A percentile compares a stretch with the other conserved stretches of the same genome.
Evolutionary conservation across 345 rosid species (phyloP).

Genomic region (Passiflora organensis): DNA sequence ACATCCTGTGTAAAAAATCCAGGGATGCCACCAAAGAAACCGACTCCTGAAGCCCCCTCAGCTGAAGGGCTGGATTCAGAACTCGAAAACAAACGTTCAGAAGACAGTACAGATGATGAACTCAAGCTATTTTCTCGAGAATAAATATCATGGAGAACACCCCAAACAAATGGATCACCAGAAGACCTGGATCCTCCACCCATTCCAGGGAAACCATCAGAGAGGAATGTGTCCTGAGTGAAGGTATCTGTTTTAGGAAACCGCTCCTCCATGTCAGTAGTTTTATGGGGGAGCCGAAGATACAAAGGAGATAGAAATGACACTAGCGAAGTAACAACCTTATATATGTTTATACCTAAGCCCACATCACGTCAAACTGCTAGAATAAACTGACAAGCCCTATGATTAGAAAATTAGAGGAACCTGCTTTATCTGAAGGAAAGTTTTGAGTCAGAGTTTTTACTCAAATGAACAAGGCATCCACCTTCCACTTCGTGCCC

Average conservation of each 20-base stretch:
- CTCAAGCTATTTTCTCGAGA: constrained; percentile 12
- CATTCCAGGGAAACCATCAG: constrained; percentile 22
- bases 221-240: constrained; percentile 34
- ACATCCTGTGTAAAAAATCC: constrained; percentile 26
- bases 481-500: constrained; percentile 42
- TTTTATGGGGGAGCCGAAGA: constrained; percentile 15
- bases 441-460: constrained; percentile 45
- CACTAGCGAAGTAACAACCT: too few relatives aligned
- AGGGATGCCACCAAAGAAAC: constrained; percentile 21
- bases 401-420: constrained; percentile 3
- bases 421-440: constrained; percentile 26
- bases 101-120: constrained; percentile 15
- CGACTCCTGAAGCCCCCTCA: constrained; percentile 20
- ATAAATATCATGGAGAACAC: constrained; percentile 9
- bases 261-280: constrained; percentile 36
- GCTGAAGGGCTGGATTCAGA: constrained; percentile 26
- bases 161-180: constrained; percentile 36
- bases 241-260: constrained; percentile 53
- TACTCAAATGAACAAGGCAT: constrained; percentile 27
- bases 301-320: too few relatives aligned
- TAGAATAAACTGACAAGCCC: too few relatives aligned
- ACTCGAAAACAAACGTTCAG: constrained; percentile 22
- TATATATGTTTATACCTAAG: constrained; percentile 8
- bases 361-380: too few relatives aligned
- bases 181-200: constrained; percentile 21